A percentile compares a stretch with the other conserved stretches of the same genome.
Conservation (phyloP, 106 monocot species). For the Dendrobium nobile region DNA sequence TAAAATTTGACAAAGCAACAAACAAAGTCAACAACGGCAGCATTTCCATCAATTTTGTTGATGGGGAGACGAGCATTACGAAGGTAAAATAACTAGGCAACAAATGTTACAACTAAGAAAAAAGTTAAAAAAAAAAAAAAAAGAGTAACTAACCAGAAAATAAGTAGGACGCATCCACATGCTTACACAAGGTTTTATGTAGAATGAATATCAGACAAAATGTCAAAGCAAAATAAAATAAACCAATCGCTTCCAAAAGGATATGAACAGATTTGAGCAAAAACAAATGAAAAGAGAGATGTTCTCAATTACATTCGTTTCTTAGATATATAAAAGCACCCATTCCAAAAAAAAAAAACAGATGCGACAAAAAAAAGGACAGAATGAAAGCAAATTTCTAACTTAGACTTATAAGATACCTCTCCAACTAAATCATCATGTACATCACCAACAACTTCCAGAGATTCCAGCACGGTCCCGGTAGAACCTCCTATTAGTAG, state of each 20-base stretch:
- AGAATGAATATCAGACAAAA: neutral
- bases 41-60: neutral
- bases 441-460: slow-evolving; percentile 86
- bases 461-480: slow-evolving; percentile 86
- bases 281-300: neutral
- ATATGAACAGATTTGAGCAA: neutral
- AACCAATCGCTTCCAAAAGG: neutral
- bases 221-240: neutral
- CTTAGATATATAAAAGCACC: neutral
- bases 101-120: neutral
- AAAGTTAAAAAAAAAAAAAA: neutral
- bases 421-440: slow-evolving; percentile 36
- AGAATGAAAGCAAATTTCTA: neutral
- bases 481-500: slow-evolving; percentile 96
- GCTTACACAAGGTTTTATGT: neutral
- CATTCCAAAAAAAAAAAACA: neutral
- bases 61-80: neutral
- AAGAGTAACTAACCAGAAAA: neutral
- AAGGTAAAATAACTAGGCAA: neutral
- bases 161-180: neutral
- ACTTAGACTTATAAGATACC: slow-evolving; percentile 17
- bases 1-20: neutral
- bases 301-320: neutral
- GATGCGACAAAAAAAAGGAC: neutral
- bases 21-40: neutral